Evolutionary conservation across 805 yeast genomes (phyloP).

Genomic region (Metschnikowia sp.): DNA sequence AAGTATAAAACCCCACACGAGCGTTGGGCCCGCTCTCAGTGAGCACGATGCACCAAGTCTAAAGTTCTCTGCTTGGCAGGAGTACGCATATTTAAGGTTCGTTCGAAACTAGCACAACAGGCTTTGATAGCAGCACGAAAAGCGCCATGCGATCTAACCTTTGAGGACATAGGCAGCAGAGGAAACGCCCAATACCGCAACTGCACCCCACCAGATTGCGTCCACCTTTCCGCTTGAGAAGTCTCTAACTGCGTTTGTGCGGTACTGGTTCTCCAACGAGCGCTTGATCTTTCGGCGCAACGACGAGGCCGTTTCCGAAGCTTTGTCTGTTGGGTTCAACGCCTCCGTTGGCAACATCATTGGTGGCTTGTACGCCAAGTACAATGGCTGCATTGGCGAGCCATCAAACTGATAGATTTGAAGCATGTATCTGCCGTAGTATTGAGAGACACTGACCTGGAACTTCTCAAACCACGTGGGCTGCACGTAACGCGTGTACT

Average conservation of each 20-base stretch:
- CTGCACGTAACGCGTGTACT: constrained; percentile 72
- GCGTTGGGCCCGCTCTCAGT: too few relatives aligned
- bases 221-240: constrained; percentile 32
- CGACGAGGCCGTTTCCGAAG: constrained; percentile 32
- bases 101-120: too few relatives aligned
- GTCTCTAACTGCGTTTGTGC: constrained; percentile 68
- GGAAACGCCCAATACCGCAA: constrained; percentile 41
- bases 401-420: constrained; percentile 79
- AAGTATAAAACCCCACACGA: too few relatives aligned
- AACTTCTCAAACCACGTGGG: constrained; percentile 56
- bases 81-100: too few relatives aligned
- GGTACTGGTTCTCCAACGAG: constrained; percentile 72
- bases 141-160: background rate
- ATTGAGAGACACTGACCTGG: constrained; percentile 62
- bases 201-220: constrained; percentile 54
- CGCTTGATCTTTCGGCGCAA: constrained; percentile 56
- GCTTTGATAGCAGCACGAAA: too few relatives aligned
- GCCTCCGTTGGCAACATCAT: constrained; percentile 93
- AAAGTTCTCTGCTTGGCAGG: too few relatives aligned
- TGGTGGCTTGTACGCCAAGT: constrained; percentile 90
- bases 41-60: too few relatives aligned
- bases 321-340: constrained; percentile 72
- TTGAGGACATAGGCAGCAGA: constrained; percentile 33
- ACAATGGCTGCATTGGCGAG: constrained; percentile 76
- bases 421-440: constrained; percentile 79